phyloP scores from a whole-genome alignment of 148 eudicot genomes.

The Fagopyrum esculentum region DNA sequence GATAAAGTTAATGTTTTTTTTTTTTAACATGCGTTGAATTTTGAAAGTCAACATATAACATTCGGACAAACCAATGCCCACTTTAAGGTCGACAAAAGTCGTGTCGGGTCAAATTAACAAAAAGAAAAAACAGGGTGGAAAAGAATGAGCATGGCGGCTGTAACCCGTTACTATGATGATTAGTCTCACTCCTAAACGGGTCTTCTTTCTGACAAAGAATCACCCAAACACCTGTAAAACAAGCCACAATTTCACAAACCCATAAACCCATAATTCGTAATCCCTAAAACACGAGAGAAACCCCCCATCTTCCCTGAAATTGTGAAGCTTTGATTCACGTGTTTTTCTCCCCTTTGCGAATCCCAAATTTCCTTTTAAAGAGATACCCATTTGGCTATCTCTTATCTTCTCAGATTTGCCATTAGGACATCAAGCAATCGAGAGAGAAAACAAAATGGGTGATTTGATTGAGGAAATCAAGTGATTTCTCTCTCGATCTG shows the following conservation, averaged over 20 bases:
- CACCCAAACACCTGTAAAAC: not conserved
- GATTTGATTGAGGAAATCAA: not conserved
- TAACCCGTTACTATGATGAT: conserved; percentile 7
- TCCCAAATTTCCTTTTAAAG: not conserved
- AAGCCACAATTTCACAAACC: not conserved
- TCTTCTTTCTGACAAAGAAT: not conserved
- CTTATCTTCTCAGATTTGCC: not conserved
- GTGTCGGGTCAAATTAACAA: not conserved
- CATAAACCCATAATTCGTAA: not conserved
- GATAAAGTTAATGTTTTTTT: too few relatives aligned
- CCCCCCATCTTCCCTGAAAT: not conserved
- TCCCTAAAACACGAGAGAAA: not conserved
- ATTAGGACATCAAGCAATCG: not conserved
- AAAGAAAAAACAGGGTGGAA: not conserved
- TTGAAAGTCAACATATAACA: too few relatives aligned
- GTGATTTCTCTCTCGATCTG: not conserved
- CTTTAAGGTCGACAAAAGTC: not conserved
- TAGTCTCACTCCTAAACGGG: not conserved
- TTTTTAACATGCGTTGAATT: too few relatives aligned
- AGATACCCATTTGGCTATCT: not conserved
- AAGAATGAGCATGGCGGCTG: not conserved
- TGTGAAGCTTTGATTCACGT: not conserved
- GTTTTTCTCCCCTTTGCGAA: not conserved
- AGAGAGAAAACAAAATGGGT: not conserved
- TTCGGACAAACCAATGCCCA: not conserved